Base-by-base conservation (phyloP, 768 basidiomycete species). In the Rubroboletus pulcherrimus region DNA sequence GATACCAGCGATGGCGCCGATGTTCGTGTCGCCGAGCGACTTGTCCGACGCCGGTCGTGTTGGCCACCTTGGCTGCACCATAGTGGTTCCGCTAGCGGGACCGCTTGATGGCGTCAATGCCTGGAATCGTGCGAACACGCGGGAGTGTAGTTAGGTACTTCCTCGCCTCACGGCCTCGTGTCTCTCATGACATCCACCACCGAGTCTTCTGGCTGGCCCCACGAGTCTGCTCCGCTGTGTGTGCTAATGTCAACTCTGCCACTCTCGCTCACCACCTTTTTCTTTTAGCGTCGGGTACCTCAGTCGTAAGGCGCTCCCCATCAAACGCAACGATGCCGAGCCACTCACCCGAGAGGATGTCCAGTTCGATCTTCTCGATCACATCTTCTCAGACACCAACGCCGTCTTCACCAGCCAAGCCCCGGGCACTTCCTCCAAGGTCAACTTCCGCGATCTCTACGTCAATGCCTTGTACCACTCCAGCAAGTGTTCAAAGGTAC, bases 391-490 rank as follows among this genome's bases (percentile, higher is more conserved):
- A 59, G 82, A 93, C 71, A 72, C 73, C 44, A 81, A 77, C 12
- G 71, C 77, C 48, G 86, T 84, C 60, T 96, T 94, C 73, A 88
- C 89, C 56, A 80, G 81, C 63, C 83, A 87, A 57, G 73, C 72
- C 7, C 78, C 80, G 34, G 77, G 76, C 55, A 70, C 75, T 3
- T 65, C 75, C 29, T 64, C 73, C 37, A 83, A 80, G 70, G 77
- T 90, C 70, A 83, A 84, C 63, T 94, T 96, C 68, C 80, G 81
- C 64, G 87, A 92, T 67, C 80, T 95, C 58, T 96, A 93, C 69
- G 81, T 91, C 59, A 86, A 88, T 63, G 85, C 91, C 9, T 71
- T 93, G 59, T 86, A 86, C 73, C 83, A 85, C 70, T 92, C 89
- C 35, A 82, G 75, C 69, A 91, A 87, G 76, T 92, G 87, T 69